Evolutionary conservation across 441 rosid species (phyloP), one percentile per base, ranked within the genome.

Genomic region (Aquilaria agallochum): DNA sequence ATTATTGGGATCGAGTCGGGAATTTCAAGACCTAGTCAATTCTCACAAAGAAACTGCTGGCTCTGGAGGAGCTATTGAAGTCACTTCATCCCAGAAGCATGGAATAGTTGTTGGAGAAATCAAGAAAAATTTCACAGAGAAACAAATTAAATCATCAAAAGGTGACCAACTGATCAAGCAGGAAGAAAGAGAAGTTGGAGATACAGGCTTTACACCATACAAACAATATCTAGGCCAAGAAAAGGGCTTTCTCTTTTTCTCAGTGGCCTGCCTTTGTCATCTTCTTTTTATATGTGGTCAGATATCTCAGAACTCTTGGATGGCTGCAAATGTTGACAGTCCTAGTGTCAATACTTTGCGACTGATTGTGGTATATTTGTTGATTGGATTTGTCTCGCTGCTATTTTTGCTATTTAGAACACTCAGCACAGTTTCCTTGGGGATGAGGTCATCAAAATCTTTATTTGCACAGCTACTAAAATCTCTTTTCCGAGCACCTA

Each of bases 31-130:
- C 51, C 98, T 95, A 7, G 99, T 92, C 69, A 81, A 88, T 61
- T 98, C 99, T 56, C 97, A 92, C 74, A 88, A 79, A 79, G 92
- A 95, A 77, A 95, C 97, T 0, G 99, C 98, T 50, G 98, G 99
- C 27, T 80, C 92, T 2, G 87, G 83, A 55, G 81, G 85, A 68
- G 78, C 79, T 59, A 60, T 77, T 2, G 78, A 74, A 31, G 85
- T 74, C 47, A 68, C 78, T 5, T 52, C 73, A 53, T 70, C 74
- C 4, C 55, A 72, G 64, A 78, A 66, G 58, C 73, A 5, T 31
- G 63, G 66, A 53, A 55, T 59, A 53, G 68, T 79, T 53, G 50
- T 63, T 8, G 76, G 67, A 71, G 95, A 95, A 77, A 92, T 92
- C 66, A 72, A 70, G 73, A 83, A 67, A 60, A 74, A 78, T 8